Evolutionary conservation across 2,329 filamentous ascomycete genomes (phyloP).

Genomic region (Fusarium nodosum): DNA sequence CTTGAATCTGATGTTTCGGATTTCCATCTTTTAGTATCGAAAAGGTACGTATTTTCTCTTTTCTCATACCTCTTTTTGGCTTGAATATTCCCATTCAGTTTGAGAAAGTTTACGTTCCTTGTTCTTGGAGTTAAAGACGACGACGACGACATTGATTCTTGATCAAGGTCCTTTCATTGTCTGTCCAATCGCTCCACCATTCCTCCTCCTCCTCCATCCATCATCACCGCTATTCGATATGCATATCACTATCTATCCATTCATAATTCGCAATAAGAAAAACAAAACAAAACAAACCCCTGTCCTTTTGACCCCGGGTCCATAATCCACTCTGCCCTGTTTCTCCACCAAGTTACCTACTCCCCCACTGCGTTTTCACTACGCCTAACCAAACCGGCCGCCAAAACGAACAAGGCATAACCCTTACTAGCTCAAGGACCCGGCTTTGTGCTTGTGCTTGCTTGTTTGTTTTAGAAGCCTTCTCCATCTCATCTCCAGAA

Average conservation of each 20-base stretch:
- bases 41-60: constrained; percentile 37
- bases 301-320: constrained; percentile 34
- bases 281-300: constrained; percentile 23
- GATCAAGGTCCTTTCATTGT: constrained; percentile 13
- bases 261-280: constrained; percentile 23
- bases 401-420: constrained; percentile 40
- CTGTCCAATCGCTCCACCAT: constrained; percentile 19
- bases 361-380: constrained; percentile 22
- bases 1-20: constrained; percentile 42
- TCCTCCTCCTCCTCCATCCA: not conserved
- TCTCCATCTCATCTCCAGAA: constrained; percentile 2
- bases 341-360: constrained; percentile 38
- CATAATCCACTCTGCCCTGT: constrained; percentile 33
- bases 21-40: constrained; percentile 40
- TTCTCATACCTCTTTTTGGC: constrained; percentile 4
- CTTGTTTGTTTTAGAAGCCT: constrained; percentile 24
- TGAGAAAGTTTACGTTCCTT: constrained; percentile 4
- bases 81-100: constrained; percentile 25
- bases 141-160: constrained; percentile 7
- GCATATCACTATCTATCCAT: constrained; percentile 5
- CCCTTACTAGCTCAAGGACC: constrained; percentile 32
- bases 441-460: constrained; percentile 18
- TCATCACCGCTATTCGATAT: constrained; percentile 25
- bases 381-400: constrained; percentile 35
- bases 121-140: not conserved